A percentile compares a stretch with the other conserved stretches of the same genome.
These are phyloP conservation scores for Tolypocladium inflatum DNA, from an alignment of 2,329 filamentous ascomycete species.

Conservation along the genomic window DNA sequence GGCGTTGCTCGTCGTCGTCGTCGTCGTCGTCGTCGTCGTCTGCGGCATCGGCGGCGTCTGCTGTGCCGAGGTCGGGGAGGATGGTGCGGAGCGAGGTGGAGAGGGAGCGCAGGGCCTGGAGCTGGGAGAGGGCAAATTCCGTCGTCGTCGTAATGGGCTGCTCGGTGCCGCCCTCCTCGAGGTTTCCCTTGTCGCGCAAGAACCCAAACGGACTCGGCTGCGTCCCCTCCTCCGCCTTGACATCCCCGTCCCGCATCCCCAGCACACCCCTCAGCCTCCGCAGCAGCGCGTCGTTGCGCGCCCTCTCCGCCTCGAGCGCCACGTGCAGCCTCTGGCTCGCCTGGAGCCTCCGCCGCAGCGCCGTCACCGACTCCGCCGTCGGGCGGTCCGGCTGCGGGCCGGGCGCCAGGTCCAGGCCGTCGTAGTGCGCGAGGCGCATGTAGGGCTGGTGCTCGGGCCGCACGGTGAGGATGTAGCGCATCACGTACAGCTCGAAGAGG, in stretches of 20 bases:
- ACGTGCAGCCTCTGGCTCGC: slow-evolving; percentile 70
- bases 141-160: slow-evolving; percentile 60
- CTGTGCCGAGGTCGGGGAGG: slow-evolving; percentile 46
- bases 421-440: slow-evolving; percentile 79
- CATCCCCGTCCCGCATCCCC: slow-evolving; percentile 17
- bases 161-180: slow-evolving; percentile 39
- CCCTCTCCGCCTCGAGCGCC: slow-evolving; percentile 59
- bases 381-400: slow-evolving; percentile 24
- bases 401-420: slow-evolving; percentile 45
- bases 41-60: slow-evolving; percentile 20
- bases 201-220: slow-evolving; percentile 38
- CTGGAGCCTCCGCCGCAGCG: slow-evolving; percentile 63
- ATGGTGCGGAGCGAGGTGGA: slow-evolving; percentile 52
- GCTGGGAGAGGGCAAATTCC: slow-evolving; percentile 71
- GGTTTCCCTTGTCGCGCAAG: slow-evolving; percentile 41
- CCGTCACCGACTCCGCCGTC: slow-evolving; percentile 58
- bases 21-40: slow-evolving; percentile 13
- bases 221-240: slow-evolving; percentile 2
- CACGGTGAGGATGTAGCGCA: slow-evolving; percentile 75
- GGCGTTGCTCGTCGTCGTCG: slow-evolving; percentile 14
- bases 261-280: slow-evolving; percentile 44
- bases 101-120: slow-evolving; percentile 67
- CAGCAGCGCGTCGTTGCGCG: slow-evolving; percentile 64
- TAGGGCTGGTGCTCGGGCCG: slow-evolving; percentile 61
- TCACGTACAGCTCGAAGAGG: slow-evolving; percentile 78